A percentile compares a stretch with the other conserved stretches of the same genome.
These are phyloP conservation scores for Volvariella volvacea DNA, from an alignment of 1,284 basidiomycete species.

Conservation along the genomic window DNA sequence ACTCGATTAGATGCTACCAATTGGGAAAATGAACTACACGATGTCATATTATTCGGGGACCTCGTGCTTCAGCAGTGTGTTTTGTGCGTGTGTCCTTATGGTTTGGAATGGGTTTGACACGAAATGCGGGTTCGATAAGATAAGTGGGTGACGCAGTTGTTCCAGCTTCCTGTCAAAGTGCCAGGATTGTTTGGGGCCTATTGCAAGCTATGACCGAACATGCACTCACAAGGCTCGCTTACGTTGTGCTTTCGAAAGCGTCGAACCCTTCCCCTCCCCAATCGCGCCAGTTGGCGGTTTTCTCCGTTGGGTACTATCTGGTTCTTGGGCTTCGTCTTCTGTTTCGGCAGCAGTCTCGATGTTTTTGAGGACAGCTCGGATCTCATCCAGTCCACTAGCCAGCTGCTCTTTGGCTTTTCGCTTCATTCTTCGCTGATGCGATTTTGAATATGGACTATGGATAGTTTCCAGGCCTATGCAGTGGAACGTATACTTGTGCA, in stretches of 20 bases:
- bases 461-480: conserved; percentile 47
- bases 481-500: conserved; percentile 5
- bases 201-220: too few relatives aligned
- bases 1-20: too few relatives aligned
- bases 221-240: conserved; percentile 62
- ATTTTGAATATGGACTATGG: conserved; percentile 65
- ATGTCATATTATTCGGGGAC: too few relatives aligned
- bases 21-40: too few relatives aligned
- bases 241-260: conserved; percentile 61
- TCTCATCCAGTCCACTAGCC: conserved; percentile 51
- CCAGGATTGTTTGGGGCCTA: conserved; percentile 5
- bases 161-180: conserved; percentile 55
- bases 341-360: conserved; percentile 20
- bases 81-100: conserved; percentile 74
- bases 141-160: conserved; percentile 61
- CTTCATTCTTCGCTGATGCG: conserved; percentile 64
- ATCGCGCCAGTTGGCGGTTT: conserved; percentile 44
- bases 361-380: conserved; percentile 50
- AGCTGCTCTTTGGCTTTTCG: conserved; percentile 67
- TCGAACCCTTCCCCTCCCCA: conserved; percentile 56
- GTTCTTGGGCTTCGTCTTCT: conserved; percentile 15
- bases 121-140: conserved; percentile 63
- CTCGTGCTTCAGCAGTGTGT: conserved; percentile 59
- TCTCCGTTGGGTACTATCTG: conserved; percentile 12
- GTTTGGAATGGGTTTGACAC: conserved; percentile 69